A percentile compares a stretch with the other conserved stretches of the same genome.
These are phyloP conservation scores for Amanita phalloides DNA, from an alignment of 768 basidiomycete species.

Conservation along the genomic window DNA sequence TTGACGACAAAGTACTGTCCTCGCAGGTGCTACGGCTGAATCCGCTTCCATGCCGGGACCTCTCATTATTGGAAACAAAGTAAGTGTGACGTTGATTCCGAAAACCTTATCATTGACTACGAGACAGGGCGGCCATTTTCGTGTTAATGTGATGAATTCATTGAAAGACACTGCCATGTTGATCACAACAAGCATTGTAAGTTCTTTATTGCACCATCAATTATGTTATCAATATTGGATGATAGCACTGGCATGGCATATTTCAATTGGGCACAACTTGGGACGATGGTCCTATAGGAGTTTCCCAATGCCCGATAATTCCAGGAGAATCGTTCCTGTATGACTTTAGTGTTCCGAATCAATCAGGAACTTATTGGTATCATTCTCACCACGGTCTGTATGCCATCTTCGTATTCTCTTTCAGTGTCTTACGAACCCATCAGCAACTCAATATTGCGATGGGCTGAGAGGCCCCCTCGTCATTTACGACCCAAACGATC, in stretches of 20 bases:
- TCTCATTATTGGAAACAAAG: conserved; percentile 21
- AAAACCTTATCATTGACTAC: background rate
- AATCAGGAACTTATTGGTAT: conserved; percentile 22
- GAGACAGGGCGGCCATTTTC: conserved; percentile 20
- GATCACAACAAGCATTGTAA: conserved; percentile 21
- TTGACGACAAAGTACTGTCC: conserved; percentile 8
- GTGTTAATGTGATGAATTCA: conserved; percentile 28
- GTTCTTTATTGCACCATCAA: background rate
- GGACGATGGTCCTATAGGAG: conserved; percentile 24
- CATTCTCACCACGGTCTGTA: conserved; percentile 21
- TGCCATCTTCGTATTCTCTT: background rate
- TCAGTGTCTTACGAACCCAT: background rate
- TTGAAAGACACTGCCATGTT: conserved; percentile 31
- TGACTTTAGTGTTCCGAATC: conserved; percentile 17
- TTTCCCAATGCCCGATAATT: conserved; percentile 33
- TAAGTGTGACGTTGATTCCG: background rate
- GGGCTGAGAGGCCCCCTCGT: conserved; percentile 15
- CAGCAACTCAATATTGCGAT: conserved; percentile 15
- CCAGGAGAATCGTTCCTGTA: conserved; percentile 28
- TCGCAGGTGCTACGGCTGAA: conserved; percentile 10
- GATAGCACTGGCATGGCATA: conserved; percentile 36
- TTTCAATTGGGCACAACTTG: conserved; percentile 25
- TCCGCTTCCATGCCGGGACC: conserved; percentile 24
- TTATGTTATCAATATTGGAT: background rate
- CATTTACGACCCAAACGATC: conserved; percentile 14